phyloP scores from a whole-genome alignment of 495 filamentous ascomycete species.

The Halenospora varia region DNA sequence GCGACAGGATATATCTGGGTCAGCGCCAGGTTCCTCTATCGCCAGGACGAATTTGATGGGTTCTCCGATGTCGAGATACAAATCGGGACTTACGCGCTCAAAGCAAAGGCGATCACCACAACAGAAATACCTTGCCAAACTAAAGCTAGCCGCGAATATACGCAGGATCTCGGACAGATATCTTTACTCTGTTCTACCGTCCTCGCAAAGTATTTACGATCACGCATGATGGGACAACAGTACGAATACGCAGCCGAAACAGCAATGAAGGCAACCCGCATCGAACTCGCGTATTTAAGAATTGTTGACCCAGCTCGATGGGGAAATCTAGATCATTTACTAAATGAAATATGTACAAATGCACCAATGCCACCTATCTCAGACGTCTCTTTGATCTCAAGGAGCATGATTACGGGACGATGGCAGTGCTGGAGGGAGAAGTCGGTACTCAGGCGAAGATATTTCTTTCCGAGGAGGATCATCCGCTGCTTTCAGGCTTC shows the following conservation, averaged over 20 bases:
- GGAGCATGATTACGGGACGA: slow-evolving; percentile 19
- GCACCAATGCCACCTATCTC: slow-evolving; percentile 21
- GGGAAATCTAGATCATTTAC: slow-evolving; percentile 4
- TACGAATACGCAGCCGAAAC: slow-evolving; percentile 19
- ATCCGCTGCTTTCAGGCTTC: slow-evolving; percentile 12
- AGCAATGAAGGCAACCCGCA: slow-evolving; percentile 11
- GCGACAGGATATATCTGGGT: slow-evolving; percentile 25
- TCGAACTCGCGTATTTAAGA: slow-evolving; percentile 6
- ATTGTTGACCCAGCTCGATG: slow-evolving; percentile 3
- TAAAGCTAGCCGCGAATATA: not conserved
- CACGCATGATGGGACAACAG: slow-evolving; percentile 16
- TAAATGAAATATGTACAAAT: slow-evolving; percentile 15
- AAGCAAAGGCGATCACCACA: slow-evolving; percentile 19
- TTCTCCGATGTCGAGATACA: slow-evolving; percentile 15
- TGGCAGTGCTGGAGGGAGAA: slow-evolving; percentile 17
- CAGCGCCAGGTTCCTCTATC: not conserved
- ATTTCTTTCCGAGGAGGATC: slow-evolving; percentile 16
- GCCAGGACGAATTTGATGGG: not conserved
- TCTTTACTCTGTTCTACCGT: slow-evolving; percentile 17
- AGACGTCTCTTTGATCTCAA: slow-evolving; percentile 19
- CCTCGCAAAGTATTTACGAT: slow-evolving; percentile 19
- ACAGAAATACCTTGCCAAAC: slow-evolving; percentile 13
- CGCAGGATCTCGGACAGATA: not conserved
- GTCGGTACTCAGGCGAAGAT: slow-evolving; percentile 11
- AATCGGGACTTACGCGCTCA: slow-evolving; percentile 19